Evolutionary conservation across 805 yeast species (phyloP).

Genomic region (Cyberlindnera subsufficiens): DNA sequence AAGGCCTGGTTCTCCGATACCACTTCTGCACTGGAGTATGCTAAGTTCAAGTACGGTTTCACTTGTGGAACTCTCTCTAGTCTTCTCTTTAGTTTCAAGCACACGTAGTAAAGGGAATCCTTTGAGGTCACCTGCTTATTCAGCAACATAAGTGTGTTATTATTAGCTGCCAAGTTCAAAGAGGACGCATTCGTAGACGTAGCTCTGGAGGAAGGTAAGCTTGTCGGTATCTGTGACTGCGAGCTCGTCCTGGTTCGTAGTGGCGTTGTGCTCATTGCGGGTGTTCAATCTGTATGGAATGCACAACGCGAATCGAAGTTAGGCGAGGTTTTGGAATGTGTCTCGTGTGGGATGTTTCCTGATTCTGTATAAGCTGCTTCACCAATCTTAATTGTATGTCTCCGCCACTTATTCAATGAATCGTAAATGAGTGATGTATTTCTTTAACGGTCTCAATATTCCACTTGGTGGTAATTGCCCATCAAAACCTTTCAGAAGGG

Average conservation of each 20-base stretch:
- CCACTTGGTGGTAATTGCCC: too few species aligned
- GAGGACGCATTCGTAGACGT: constrained; percentile 10
- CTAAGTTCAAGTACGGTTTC: constrained; percentile 59
- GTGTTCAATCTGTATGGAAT: not conserved
- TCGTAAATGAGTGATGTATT: too few species aligned
- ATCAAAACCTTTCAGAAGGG: too few species aligned
- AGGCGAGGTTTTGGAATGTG: not conserved
- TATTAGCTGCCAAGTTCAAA: constrained; percentile 8
- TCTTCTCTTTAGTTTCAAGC: constrained; percentile 48
- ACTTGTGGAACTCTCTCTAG: constrained; percentile 59
- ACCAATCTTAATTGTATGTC: too few species aligned
- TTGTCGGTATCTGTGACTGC: not conserved
- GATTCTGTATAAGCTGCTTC: too few species aligned
- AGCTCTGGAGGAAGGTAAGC: constrained; percentile 4
- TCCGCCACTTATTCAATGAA: too few species aligned
- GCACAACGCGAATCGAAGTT: not conserved
- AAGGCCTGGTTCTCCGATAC: constrained; percentile 69
- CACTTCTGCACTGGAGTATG: constrained; percentile 60
- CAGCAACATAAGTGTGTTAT: constrained; percentile 39
- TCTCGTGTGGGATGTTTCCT: not conserved
- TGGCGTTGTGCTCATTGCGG: not conserved
- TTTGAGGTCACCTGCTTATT: constrained; percentile 55
- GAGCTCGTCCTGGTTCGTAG: constrained; percentile 1
- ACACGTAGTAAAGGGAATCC: constrained; percentile 68
- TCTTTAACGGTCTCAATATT: too few species aligned